Percentiles rank a stretch among this genome's conserved stretches.
phyloP scores from a whole-genome alignment of 1,284 basidiomycete species.

The Pascua sp. region DNA sequence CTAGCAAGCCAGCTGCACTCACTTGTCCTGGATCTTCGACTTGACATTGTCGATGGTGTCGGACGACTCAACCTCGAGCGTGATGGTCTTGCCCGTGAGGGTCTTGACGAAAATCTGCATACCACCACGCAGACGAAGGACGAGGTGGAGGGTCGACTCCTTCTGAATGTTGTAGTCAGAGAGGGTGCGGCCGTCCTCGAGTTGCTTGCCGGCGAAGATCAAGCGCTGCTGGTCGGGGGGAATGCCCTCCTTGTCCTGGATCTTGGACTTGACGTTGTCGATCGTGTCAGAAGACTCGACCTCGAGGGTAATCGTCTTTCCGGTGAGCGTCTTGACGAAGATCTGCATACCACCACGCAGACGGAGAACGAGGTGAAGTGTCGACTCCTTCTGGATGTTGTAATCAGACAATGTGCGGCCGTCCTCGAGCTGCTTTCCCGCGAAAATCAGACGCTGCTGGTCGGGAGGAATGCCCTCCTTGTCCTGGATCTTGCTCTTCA shows the following conservation, averaged over 20 bases:
- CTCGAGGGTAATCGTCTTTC: slow-evolving; percentile 59
- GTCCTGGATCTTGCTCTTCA: slow-evolving; percentile 93
- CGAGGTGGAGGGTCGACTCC: slow-evolving; percentile 51
- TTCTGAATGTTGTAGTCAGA: slow-evolving; percentile 71
- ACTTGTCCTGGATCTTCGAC: slow-evolving; percentile 93
- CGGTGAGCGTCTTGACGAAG: slow-evolving; percentile 62
- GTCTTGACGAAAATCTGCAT: slow-evolving; percentile 47
- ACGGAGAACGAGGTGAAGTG: slow-evolving; percentile 91
- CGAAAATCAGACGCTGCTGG: slow-evolving; percentile 97
- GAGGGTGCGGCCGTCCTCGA: slow-evolving; percentile 92
- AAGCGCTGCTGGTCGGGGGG: slow-evolving; percentile 91
- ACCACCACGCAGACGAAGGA: slow-evolving; percentile 49
- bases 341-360: slow-evolving; percentile 75
- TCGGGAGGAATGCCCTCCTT: slow-evolving; percentile 81
- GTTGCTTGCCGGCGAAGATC: slow-evolving; percentile 93
- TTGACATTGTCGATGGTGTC: slow-evolving; percentile 99
- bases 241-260: slow-evolving; percentile 65
- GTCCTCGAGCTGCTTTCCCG: slow-evolving; percentile 96
- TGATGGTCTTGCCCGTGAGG: slow-evolving; percentile 98
- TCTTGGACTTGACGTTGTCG: slow-evolving; percentile 60
- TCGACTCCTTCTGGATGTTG: slow-evolving; percentile 95
- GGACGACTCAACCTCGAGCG: slow-evolving; percentile 78
- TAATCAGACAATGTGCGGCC: slow-evolving; percentile 86
- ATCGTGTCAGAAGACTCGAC: slow-evolving; percentile 60
- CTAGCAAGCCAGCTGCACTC: too few relatives aligned